phyloP scores from a whole-genome alignment of 257 asterid genomes.

The Asclepias syriaca region DNA sequence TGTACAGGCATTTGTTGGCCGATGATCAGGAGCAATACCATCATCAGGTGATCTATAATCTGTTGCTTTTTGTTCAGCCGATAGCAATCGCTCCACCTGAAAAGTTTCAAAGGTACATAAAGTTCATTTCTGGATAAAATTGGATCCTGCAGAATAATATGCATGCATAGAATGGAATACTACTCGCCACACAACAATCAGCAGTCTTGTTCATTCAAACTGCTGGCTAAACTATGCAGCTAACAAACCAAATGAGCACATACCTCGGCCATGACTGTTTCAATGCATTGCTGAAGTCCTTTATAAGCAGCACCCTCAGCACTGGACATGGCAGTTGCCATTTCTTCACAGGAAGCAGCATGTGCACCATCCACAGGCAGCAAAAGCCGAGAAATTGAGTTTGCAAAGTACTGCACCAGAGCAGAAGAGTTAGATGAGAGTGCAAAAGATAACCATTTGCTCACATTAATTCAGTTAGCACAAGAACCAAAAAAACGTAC shows the following conservation, averaged over 20 bases:
- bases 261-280: constrained; percentile 98
- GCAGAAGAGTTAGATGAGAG: constrained; percentile 11
- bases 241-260: constrained; percentile 20
- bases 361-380: constrained; percentile 98
- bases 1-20: constrained; percentile 92
- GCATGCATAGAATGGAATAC: neutral
- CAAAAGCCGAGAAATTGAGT: constrained; percentile 86
- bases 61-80: constrained; percentile 90
- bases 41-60: constrained; percentile 94
- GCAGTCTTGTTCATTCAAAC: neutral
- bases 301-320: constrained; percentile 97
- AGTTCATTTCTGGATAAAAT: constrained; percentile 2
- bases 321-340: constrained; percentile 92
- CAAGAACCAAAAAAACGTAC: constrained; percentile 36
- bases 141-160: neutral
- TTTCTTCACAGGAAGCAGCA: constrained; percentile 97
- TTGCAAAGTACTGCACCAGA: constrained; percentile 73
- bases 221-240: neutral
- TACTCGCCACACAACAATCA: neutral
- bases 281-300: constrained; percentile 98
- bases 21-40: constrained; percentile 87
- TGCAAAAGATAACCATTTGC: neutral
- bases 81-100: constrained; percentile 85
- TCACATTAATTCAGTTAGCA: constrained; percentile 1
- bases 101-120: constrained; percentile 17